Conservation (phyloP, 371 early-diverging fungal genomes). For the Mortierella sp. region DNA sequence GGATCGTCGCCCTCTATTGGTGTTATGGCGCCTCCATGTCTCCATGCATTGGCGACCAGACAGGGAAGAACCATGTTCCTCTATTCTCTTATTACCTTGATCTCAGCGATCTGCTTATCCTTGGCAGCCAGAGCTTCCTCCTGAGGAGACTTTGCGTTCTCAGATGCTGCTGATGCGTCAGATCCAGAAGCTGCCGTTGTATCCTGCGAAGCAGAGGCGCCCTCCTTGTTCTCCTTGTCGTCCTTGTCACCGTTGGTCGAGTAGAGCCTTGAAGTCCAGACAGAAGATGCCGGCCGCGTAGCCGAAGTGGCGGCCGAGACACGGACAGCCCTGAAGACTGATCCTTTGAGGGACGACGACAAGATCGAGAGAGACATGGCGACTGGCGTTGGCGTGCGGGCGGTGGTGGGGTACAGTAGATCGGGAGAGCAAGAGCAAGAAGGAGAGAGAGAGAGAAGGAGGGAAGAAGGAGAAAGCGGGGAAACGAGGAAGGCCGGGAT, state of each 20-base stretch:
- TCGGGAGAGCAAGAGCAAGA: neutral
- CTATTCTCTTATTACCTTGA: constrained; percentile 72
- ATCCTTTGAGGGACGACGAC: constrained; percentile 48
- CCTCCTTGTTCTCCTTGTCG: constrained; percentile 10
- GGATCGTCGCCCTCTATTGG: neutral
- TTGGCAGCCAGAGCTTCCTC: constrained; percentile 70
- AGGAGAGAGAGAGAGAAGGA: neutral
- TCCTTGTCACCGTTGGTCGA: constrained; percentile 18
- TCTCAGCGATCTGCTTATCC: constrained; percentile 82
- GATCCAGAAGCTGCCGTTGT: constrained; percentile 12
- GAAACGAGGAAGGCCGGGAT: too few species aligned
- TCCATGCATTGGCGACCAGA: too few species aligned
- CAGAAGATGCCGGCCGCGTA: constrained; percentile 29
- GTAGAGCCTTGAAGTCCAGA: constrained; percentile 46
- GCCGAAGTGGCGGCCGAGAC: constrained; percentile 28
- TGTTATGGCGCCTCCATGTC: neutral
- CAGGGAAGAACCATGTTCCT: too few species aligned
- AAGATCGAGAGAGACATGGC: constrained; percentile 42
- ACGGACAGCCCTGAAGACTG: constrained; percentile 32
- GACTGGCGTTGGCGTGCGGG: neutral
- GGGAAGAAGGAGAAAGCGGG: neutral
- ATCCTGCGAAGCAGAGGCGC: constrained; percentile 3
- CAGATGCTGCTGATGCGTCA: constrained; percentile 6
- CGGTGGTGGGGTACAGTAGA: neutral
- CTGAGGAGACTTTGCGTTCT: constrained; percentile 33